Evolutionary conservation across 768 basidiomycete genomes (phyloP).

Genomic region (Trametes cinnabarina): DNA sequence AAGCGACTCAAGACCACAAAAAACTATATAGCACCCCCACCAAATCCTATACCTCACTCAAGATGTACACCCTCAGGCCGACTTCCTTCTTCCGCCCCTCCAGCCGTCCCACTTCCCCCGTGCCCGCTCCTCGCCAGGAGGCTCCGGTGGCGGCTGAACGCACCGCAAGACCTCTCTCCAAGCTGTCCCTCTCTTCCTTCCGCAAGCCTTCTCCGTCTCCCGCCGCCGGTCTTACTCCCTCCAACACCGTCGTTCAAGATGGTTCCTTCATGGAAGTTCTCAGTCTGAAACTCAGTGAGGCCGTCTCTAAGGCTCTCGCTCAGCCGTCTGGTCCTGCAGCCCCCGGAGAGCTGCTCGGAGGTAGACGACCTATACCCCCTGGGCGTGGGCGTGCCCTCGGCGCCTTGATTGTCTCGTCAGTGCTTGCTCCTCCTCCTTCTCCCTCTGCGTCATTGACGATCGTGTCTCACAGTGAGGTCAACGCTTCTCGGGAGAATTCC

Average conservation of each 20-base stretch:
- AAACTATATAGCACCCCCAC: slow-evolving; percentile 23
- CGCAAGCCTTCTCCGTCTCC: slow-evolving; percentile 52
- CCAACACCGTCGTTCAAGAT: slow-evolving; percentile 58
- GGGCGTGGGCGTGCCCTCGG: slow-evolving; percentile 72
- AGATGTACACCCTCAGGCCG: slow-evolving; percentile 64
- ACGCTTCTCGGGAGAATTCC: slow-evolving; percentile 57
- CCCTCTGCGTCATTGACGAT: slow-evolving; percentile 8
- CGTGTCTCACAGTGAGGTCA: slow-evolving; percentile 56
- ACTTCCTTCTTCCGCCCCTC: slow-evolving; percentile 64
- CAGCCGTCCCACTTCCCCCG: slow-evolving; percentile 63
- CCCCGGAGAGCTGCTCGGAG: slow-evolving; percentile 53
- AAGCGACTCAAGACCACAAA: slow-evolving; percentile 1
- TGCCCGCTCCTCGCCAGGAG: slow-evolving; percentile 42
- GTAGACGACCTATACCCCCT: slow-evolving; percentile 69
- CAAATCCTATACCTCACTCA: slow-evolving; percentile 15
- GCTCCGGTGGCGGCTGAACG: slow-evolving; percentile 42
- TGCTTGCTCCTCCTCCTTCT: slow-evolving; percentile 24
- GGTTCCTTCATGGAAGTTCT: slow-evolving; percentile 79
- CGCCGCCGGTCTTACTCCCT: slow-evolving; percentile 33
- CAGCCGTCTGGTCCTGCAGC: slow-evolving; percentile 57
- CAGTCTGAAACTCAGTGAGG: slow-evolving; percentile 75
- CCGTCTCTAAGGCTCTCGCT: slow-evolving; percentile 70
- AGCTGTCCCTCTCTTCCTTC: slow-evolving; percentile 58
- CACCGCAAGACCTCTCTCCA: slow-evolving; percentile 50
- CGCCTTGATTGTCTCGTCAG: slow-evolving; percentile 68